Base-by-base conservation (phyloP, 495 filamentous ascomycete genomes). In the Recurvomyces mirabilis region DNA sequence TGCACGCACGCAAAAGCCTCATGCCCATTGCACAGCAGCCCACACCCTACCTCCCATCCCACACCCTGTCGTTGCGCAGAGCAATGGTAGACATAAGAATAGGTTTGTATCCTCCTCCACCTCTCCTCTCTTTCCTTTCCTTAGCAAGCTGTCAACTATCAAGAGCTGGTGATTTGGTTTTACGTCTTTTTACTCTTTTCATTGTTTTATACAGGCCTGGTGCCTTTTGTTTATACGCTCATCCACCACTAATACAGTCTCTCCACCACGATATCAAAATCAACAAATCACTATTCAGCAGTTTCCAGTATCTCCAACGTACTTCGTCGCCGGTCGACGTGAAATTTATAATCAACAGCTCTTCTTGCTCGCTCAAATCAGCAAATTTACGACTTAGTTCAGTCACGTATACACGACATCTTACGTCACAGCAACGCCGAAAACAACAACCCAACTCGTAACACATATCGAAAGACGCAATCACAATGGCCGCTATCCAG, bases 91-190 rank as follows among this genome's bases (percentile, higher is more conserved):
- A 28, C 35, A 33, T 36, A 29, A 28, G 25, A 29, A 49, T 44
- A 39, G 41, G 39, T 34, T 32, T 12, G 13, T 19, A 24, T 41
- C 28, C 7, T 26, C 14, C 46, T 29, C 44, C 35, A 26, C 15
- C 38, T 21, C 43, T 39, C 47, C 49, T 41, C 49, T 47, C 34
- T 45, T 26, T 45, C 56, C 52, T 50, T 43, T 60, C 62, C 52
- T 56, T 58, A 66, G 63, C 63, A 63, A 63, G 63, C 60, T 62
- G 52, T 59, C 53, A 64, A 61, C 43, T 39, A 54, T 47, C 33
- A 43, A 51, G 60, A 64, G 62, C 47, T 59, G 60, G 59, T 41
- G 54, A 38, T 51, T 57, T 45, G 48, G 47, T 59, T 47, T 61
- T 55, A 38, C 44, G 37, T 50, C 32, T 41, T 43, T 55, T 56